Conservation (phyloP, 2,329 filamentous ascomycete genomes). For the Penicillium sp. region DNA sequence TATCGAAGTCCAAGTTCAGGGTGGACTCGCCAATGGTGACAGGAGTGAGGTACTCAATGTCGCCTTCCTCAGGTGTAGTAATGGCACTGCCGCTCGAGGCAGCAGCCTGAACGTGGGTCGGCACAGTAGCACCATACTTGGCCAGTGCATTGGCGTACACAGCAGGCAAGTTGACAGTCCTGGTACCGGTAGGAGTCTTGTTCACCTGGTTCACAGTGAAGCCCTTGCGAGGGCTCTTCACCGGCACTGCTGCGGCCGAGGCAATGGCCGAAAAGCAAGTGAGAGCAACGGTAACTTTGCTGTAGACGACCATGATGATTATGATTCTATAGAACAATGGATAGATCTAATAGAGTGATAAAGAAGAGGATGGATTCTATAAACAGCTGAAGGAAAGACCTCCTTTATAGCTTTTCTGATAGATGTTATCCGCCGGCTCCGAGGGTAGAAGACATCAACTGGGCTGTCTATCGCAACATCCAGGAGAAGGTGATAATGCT, state of each 20-base stretch:
- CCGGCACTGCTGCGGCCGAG: conserved; percentile 33
- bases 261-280: conserved; percentile 29
- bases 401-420: conserved; percentile 26
- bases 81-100: conserved; percentile 34
- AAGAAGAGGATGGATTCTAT: conserved; percentile 14
- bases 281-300: conserved; percentile 27
- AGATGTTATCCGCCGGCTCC: background rate
- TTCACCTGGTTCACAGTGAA: conserved; percentile 35
- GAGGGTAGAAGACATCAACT: background rate
- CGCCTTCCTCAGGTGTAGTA: conserved; percentile 49
- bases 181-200: conserved; percentile 18
- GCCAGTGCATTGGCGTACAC: conserved; percentile 29
- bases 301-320: conserved; percentile 37
- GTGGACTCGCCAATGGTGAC: conserved; percentile 63
- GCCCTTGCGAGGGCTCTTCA: conserved; percentile 23
- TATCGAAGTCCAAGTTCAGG: conserved; percentile 69
- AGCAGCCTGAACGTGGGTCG: conserved; percentile 30
- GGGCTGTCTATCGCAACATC: conserved; percentile 9
- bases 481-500: conserved; percentile 19
- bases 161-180: conserved; percentile 28
- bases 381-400: conserved; percentile 7
- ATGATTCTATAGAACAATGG: conserved; percentile 10
- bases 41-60: conserved; percentile 60
- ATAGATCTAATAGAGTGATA: conserved; percentile 6
- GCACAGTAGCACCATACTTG: conserved; percentile 34